A percentile compares a stretch with the other conserved stretches of the same genome.
Evolutionary conservation across 331 rosid species (phyloP).

Genomic region (Erythrophleum ivorense): DNA sequence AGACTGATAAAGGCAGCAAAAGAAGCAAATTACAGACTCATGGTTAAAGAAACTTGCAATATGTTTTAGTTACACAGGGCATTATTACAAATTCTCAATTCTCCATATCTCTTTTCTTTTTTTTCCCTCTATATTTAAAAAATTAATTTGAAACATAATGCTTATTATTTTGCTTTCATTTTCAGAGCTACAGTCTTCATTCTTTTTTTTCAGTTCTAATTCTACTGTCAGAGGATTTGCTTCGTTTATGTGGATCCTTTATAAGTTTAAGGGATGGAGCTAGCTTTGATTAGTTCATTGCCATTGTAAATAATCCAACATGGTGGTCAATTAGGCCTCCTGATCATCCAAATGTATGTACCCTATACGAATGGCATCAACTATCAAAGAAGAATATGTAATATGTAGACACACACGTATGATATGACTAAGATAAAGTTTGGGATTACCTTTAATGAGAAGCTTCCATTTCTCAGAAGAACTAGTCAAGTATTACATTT

Average conservation of each 20-base stretch:
- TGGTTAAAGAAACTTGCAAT: not conserved
- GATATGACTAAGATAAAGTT: not conserved
- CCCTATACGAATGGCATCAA: not conserved
- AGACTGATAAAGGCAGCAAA: not conserved
- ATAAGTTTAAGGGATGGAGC: not conserved
- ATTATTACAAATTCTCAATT: not conserved
- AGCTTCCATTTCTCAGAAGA: not conserved
- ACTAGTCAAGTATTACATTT: not conserved
- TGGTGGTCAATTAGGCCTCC: not conserved
- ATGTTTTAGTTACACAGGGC: not conserved
- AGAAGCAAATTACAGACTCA: not conserved
- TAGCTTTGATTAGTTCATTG: slow-evolving; percentile 4
- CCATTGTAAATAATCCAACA: not conserved
- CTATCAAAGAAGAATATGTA: not conserved
- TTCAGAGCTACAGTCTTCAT: not conserved
- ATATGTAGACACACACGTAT: not conserved
- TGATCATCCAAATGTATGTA: not conserved
- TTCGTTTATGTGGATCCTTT: not conserved
- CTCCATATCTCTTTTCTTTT: not conserved
- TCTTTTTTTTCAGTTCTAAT: not conserved
- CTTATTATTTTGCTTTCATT: not conserved
- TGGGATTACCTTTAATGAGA: not conserved
- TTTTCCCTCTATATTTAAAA: no score
- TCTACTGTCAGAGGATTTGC: not conserved
- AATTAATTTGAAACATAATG: not conserved